Conservation (phyloP, 345 rosid species). For the Populus euphratica region DNA sequence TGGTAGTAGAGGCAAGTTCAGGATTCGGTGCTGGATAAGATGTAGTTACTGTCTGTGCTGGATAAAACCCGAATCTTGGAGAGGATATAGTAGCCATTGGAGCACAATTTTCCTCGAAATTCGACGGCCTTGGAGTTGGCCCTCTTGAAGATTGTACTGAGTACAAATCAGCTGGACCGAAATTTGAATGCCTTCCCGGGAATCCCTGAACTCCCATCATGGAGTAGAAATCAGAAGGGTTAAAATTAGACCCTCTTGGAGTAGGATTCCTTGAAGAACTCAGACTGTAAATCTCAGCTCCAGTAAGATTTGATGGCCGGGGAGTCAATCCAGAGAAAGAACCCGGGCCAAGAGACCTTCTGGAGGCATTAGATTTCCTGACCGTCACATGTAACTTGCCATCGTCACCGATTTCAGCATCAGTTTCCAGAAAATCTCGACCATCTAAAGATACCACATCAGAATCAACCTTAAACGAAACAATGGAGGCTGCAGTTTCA, state of each 20-base stretch:
- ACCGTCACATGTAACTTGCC: conserved; percentile 45
- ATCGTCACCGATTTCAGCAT: conserved; percentile 40
- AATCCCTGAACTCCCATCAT: conserved; percentile 65
- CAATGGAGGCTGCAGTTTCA: conserved; percentile 45
- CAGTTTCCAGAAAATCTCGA: conserved; percentile 38
- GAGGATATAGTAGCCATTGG: conserved; percentile 42
- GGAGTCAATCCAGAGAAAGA: conserved; percentile 39
- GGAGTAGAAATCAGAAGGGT: conserved; percentile 32
- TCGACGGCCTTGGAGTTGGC: conserved; percentile 36
- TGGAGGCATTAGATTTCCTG: conserved; percentile 41
- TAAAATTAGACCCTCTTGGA: conserved; percentile 46
- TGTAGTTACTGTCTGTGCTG: conserved; percentile 53
- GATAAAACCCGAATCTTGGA: conserved; percentile 72
- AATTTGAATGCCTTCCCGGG: conserved; percentile 65
- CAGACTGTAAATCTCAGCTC: conserved; percentile 49
- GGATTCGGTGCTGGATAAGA: conserved; percentile 90
- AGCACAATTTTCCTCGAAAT: conserved; percentile 48
- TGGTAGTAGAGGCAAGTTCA: conserved; percentile 47
- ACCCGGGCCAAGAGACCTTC: conserved; percentile 33
- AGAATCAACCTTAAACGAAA: conserved; percentile 45
- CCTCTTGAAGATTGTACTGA: conserved; percentile 79
- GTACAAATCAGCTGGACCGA: conserved; percentile 75
- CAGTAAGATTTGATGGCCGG: conserved; percentile 46
- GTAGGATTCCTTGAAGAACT: conserved; percentile 46
- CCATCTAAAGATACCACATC: conserved; percentile 45